phyloP scores from a whole-genome alignment of 495 filamentous ascomycete genomes.

The Aspergillus steynii region DNA sequence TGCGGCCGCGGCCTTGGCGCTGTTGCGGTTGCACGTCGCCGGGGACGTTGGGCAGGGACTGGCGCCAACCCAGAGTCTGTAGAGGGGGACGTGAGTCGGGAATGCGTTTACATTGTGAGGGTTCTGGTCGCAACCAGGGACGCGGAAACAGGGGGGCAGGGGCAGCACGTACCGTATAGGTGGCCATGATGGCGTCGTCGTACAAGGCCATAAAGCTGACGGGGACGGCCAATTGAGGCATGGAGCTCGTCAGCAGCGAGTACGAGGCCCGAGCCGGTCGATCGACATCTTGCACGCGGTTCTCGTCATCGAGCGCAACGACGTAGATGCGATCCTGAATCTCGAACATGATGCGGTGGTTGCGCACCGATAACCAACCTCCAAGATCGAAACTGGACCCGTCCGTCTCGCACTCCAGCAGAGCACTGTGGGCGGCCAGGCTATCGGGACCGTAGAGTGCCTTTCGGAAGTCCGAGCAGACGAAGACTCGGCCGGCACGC shows the following conservation, averaged over 20 bases:
- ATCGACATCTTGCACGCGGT: constrained; percentile 30
- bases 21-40: constrained; percentile 14
- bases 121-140: neutral
- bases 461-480: constrained; percentile 42
- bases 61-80: constrained; percentile 39
- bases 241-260: constrained; percentile 36
- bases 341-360: constrained; percentile 45
- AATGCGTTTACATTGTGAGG: neutral
- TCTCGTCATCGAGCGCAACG: constrained; percentile 35
- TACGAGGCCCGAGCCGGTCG: constrained; percentile 33
- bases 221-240: constrained; percentile 36
- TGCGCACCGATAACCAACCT: constrained; percentile 41
- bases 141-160: neutral
- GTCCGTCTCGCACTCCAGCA: constrained; percentile 41
- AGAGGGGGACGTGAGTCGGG: constrained; percentile 10
- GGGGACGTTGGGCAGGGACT: constrained; percentile 22
- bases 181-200: constrained; percentile 43
- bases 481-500: constrained; percentile 38
- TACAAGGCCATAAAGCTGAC: constrained; percentile 43
- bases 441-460: constrained; percentile 26
- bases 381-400: constrained; percentile 38
- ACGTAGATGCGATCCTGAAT: constrained; percentile 41
- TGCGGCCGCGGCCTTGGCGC: constrained; percentile 28
- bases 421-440: constrained; percentile 24
- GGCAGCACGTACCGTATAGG: constrained; percentile 33